Evolutionary conservation across 2,329 filamentous ascomycete species (phyloP), one percentile per base, ranked within the genome.

Genomic region (Sclerotinia subarctica): DNA sequence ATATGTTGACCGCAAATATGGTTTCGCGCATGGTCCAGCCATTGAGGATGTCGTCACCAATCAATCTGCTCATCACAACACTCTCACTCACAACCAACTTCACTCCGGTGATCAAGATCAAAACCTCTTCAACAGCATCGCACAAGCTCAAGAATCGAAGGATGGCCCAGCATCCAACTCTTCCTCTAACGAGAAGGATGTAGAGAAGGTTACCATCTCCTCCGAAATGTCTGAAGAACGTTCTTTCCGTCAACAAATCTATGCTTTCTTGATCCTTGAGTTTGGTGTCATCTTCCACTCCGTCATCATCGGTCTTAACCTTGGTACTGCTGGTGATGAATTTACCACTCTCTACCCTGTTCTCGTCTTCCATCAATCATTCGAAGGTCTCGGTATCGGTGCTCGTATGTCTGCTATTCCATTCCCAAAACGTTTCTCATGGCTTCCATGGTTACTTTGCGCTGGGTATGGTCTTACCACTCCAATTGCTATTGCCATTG

Each of bases 311-410:
- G 86, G 86, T 2, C 80, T 89, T 65, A 88, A 86, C 65, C 79
- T 89, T 13, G 87, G 84, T 11, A 85, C 87, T n/a, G 81, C 83
- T 0, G 83, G 85, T 32, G 77, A 81, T 0, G 86, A 88, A 58
- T 88, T 88, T 77, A 76, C 79, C 44, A 83, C 84, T 0, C 79
- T 88, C 2, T 87, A 87, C 74, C 82, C 84, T 3, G 86, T 88
- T 51, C 80, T 89, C 1, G 82, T 87, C 67, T 88, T 89, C 78
- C 86, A 89, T 72, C 86, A 89, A 73, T 82, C 84, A 15, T 89
- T 88, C 68, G 86, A 89, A 72, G 86, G 86, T 63, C 81, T 89
- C 0, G 86, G 86, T 76, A 85, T 89, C 49, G 86, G 86, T 19
- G 84, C 86, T 0, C 81, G 86, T 60, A 83, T 89, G 76, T 84